Base-by-base conservation (phyloP, 1,284 basidiomycete genomes). In the Chondrostereum purpureum region DNA sequence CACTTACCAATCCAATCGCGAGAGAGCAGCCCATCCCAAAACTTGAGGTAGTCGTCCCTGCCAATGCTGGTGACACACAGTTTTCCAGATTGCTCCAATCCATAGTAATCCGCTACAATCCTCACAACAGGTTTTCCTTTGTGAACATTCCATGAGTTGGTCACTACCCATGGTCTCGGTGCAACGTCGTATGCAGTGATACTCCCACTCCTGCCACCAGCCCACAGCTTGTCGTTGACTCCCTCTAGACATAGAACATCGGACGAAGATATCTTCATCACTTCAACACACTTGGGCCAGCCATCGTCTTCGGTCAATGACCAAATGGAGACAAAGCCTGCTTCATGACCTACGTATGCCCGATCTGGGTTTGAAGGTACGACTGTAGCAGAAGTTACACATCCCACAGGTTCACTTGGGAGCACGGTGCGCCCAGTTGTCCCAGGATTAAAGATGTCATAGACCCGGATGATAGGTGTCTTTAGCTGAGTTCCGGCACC, bases 321-420 rank as follows among this genome's bases (percentile, higher is more conserved):
- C 92, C 93, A 98, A 8, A 92, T 67, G 0, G 83, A 84, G 49
- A 97, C 72, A 55, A 75, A 86, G 0, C 95, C 96, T 36, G 88
- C 92, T 62, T 98, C 94, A 57, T 99, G 95, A 0, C 89, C 92
- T n/a, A 99, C 70, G 56, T 84, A 98, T 21, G 91, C 84, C 14
- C 69, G 64, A 1, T 76, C 70, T 0, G 83, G 80, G 8, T 77
- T 67, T 0, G 83, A 74, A 0, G 89, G 85, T 4, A 98, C 65
- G 18, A 90, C 67, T 0, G 92, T 80, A 0, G 86, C 92, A 20
- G 83, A 80, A 0, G 88, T 90, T 11, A 96, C 88, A 0, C 86
- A 73, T 1, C 94, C 94, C 39, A 87, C 68, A 49, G 78, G 70
- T 53, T 88, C 80, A 17, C 62, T 70, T 2, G 76, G 80, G 43